These are phyloP conservation scores for Hyaloperonospora brassicae DNA, from an alignment of 352 stramenopile genomes.

Conservation along the genomic window DNA sequence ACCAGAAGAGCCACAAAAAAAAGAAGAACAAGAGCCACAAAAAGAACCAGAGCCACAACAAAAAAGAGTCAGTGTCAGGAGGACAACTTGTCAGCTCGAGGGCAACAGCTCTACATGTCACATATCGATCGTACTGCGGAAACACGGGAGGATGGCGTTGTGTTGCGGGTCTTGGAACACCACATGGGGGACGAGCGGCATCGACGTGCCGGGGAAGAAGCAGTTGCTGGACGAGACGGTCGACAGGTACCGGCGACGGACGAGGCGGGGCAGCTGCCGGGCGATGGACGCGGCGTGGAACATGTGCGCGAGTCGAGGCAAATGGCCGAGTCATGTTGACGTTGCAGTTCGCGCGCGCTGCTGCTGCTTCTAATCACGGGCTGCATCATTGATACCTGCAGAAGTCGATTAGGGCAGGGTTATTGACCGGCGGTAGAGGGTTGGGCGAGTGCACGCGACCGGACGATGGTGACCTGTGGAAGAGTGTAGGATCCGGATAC, in stretches of 20 bases:
- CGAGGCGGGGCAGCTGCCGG: slow-evolving; percentile 2
- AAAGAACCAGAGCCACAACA: not conserved
- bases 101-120: no score
- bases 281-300: slow-evolving; percentile 11
- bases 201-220: slow-evolving; percentile 67
- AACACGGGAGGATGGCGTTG: slow-evolving; percentile 80
- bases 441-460: slow-evolving; percentile 4
- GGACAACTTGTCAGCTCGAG: not conserved
- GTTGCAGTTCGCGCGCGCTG: slow-evolving; percentile 3
- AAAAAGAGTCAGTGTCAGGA: no score
- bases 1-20: no score
- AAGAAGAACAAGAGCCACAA: no score
- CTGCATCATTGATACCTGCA: slow-evolving; percentile 19
- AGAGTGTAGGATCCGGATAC: no score
- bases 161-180: slow-evolving; percentile 85
- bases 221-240: slow-evolving; percentile 23
- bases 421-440: not conserved
- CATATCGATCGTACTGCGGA: slow-evolving; percentile 64
- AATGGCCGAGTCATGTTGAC: slow-evolving; percentile 16
- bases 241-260: slow-evolving; percentile 7
- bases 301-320: slow-evolving; percentile 11
- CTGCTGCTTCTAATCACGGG: slow-evolving; percentile 27
- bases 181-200: slow-evolving; percentile 85
- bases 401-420: slow-evolving; percentile 7
- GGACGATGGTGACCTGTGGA: not conserved